Evolutionary conservation across 495 filamentous ascomycete genomes (phyloP).

Genomic region (Lasiosphaeria ovina): DNA sequence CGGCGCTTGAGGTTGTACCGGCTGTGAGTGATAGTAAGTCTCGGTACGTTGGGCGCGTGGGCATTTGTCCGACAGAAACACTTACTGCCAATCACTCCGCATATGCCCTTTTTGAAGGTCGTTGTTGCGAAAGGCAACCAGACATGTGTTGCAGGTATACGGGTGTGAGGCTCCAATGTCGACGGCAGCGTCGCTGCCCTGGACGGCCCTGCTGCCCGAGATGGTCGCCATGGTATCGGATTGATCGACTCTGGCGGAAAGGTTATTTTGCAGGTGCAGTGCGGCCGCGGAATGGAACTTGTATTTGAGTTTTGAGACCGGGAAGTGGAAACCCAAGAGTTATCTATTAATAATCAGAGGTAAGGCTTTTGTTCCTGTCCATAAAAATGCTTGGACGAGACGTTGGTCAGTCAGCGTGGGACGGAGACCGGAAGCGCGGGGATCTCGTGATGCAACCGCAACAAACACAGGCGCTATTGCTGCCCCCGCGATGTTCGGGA

Average conservation of each 20-base stretch:
- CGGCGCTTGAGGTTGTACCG: constrained; percentile 97
- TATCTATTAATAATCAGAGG: constrained; percentile 7
- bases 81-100: constrained; percentile 98
- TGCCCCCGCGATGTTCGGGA: too few relatives aligned
- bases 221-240: constrained; percentile 53
- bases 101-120: constrained; percentile 95
- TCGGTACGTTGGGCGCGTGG: background rate
- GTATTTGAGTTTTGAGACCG: background rate
- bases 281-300: background rate
- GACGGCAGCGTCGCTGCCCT: constrained; percentile 27
- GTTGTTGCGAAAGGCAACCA: constrained; percentile 89
- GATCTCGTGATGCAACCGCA: too few relatives aligned
- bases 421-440: too few relatives aligned
- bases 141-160: constrained; percentile 96
- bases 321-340: background rate
- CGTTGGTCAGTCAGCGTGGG: too few relatives aligned
- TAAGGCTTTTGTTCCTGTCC: background rate
- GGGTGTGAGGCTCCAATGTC: constrained; percentile 63
- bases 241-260: constrained; percentile 1
- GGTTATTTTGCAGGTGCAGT: background rate
- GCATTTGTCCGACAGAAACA: constrained; percentile 19
- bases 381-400: too few relatives aligned
- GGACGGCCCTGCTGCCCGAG: constrained; percentile 38
- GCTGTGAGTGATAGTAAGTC: constrained; percentile 44
- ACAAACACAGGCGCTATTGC: too few relatives aligned